phyloP scores from a whole-genome alignment of 148 eudicot species.

The Tetragonia tetragonoides region DNA sequence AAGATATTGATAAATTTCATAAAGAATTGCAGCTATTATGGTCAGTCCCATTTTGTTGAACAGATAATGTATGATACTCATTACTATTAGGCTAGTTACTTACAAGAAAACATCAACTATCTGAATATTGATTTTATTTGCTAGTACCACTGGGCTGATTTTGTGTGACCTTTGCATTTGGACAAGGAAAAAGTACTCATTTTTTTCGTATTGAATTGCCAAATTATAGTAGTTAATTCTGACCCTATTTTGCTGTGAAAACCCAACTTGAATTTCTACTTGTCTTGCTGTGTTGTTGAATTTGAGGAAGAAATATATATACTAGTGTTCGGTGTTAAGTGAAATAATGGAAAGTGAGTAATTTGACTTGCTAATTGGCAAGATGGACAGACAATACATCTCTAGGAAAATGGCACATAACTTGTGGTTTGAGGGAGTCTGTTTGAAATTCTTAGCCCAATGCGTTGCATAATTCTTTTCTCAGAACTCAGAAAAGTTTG shows the following conservation, averaged over 20 bases:
- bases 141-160: too few species aligned
- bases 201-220: too few species aligned
- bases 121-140: background rate
- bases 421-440: background rate
- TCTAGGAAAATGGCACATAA: background rate
- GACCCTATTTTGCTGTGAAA: background rate
- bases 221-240: background rate
- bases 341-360: background rate
- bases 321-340: background rate
- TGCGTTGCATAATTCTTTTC: background rate
- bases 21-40: conserved; percentile 82
- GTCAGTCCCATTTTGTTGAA: conserved; percentile 27
- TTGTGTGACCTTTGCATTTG: too few species aligned
- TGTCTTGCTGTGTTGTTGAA: background rate
- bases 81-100: background rate
- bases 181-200: too few species aligned
- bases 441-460: background rate
- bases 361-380: background rate
- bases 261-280: background rate
- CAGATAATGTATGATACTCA: too few species aligned
- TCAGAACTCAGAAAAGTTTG: background rate
- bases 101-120: background rate
- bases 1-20: conserved; percentile 77
- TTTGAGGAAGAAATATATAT: background rate
- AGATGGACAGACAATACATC: background rate